These are phyloP conservation scores for Cryphonectria radicalis DNA, from an alignment of 2,329 filamentous ascomycete species.

Conservation along the genomic window DNA sequence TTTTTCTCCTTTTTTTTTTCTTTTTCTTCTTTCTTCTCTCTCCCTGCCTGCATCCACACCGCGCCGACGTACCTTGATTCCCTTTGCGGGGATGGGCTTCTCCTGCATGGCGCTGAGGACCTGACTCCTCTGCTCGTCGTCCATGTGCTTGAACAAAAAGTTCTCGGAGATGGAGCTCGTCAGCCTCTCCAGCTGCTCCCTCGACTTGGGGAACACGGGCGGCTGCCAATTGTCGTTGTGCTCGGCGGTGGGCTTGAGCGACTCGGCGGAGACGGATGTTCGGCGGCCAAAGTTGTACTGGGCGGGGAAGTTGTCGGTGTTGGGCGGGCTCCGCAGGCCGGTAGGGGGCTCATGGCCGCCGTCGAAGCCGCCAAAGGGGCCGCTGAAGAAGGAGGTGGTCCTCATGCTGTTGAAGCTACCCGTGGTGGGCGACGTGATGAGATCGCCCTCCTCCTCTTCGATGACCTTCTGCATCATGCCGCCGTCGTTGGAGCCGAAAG, in stretches of 20 bases:
- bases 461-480: slow-evolving; percentile 60
- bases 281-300: slow-evolving; percentile 94
- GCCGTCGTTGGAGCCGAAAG: slow-evolving; percentile 65
- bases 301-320: slow-evolving; percentile 75
- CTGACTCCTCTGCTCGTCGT: slow-evolving; percentile 87
- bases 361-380: slow-evolving; percentile 59
- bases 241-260: slow-evolving; percentile 84
- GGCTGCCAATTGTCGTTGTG: slow-evolving; percentile 89
- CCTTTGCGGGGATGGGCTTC: slow-evolving; percentile 93
- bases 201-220: slow-evolving; percentile 80
- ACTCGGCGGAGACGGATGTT: slow-evolving; percentile 96
- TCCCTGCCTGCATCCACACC: not conserved
- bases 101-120: slow-evolving; percentile 91
- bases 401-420: slow-evolving; percentile 58
- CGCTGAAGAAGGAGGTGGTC: slow-evolving; percentile 50
- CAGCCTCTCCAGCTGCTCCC: slow-evolving; percentile 79
- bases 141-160: slow-evolving; percentile 91
- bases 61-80: slow-evolving; percentile 61
- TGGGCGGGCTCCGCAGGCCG: slow-evolving; percentile 52
- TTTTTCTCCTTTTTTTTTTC: not conserved
- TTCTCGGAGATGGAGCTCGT: slow-evolving; percentile 83
- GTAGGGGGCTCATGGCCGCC: slow-evolving; percentile 51
- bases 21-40: not conserved
- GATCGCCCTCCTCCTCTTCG: slow-evolving; percentile 83
- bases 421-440: slow-evolving; percentile 74